Evolutionary conservation across 164 flowering plant genomes (phyloP).

Genomic region (Protea cynaroides): DNA sequence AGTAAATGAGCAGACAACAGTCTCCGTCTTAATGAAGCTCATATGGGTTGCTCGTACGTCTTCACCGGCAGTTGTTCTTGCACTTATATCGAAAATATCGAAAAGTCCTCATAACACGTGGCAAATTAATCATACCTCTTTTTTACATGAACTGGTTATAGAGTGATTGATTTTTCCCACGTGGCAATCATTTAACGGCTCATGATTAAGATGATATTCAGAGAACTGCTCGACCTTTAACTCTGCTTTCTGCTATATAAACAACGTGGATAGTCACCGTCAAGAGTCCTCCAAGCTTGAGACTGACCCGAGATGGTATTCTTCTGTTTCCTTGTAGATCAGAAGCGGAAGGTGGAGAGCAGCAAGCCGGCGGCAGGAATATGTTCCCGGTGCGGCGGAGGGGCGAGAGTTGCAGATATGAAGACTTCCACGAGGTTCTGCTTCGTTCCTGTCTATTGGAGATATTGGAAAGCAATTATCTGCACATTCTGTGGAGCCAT

Average conservation of each 20-base stretch:
- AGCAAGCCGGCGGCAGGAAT: slow-evolving; percentile 79
- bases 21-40: too few species aligned
- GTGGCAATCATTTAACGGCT: not conserved
- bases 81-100: too few species aligned
- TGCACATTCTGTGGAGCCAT: slow-evolving; percentile 77
- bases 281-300: too few species aligned
- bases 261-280: too few species aligned
- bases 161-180: too few species aligned
- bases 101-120: too few species aligned
- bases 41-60: too few species aligned
- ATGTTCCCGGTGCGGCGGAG: slow-evolving; percentile 78
- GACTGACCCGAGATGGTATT: slow-evolving; percentile 76
- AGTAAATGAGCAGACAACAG: too few species aligned
- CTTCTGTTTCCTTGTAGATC: slow-evolving; percentile 81
- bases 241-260: not conserved
- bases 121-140: too few species aligned
- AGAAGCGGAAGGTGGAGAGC: slow-evolving; percentile 37
- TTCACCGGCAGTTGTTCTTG: too few species aligned
- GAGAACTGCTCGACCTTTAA: not conserved
- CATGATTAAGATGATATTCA: too few species aligned
- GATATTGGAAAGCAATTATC: slow-evolving; percentile 65
- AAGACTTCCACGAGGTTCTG: slow-evolving; percentile 67
- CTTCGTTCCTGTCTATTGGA: slow-evolving; percentile 66
- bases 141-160: too few species aligned
- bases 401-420: slow-evolving; percentile 84